These are phyloP conservation scores for Mycena alexandri DNA, from an alignment of 768 basidiomycete genomes.

Conservation along the genomic window DNA sequence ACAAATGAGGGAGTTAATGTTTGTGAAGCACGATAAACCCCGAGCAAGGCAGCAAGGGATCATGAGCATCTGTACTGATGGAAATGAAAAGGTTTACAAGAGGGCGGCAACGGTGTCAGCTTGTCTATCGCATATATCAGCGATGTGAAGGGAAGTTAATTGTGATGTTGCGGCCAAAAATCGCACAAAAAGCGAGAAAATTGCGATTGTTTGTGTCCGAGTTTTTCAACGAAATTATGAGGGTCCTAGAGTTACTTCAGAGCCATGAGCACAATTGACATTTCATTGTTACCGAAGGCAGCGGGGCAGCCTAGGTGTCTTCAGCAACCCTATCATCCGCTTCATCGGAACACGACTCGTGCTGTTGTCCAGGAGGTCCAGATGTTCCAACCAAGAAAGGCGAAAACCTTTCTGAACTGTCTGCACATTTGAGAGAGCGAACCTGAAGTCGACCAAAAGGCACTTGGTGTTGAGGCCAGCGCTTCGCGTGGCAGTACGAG, in stretches of 20 bases:
- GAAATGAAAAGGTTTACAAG: not conserved
- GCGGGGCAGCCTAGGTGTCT: constrained; percentile 24
- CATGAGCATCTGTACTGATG: constrained; percentile 3
- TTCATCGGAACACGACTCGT: not conserved
- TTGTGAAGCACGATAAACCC: constrained; percentile 7
- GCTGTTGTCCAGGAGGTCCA: not conserved
- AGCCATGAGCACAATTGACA: not conserved
- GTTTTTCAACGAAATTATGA: constrained; percentile 12
- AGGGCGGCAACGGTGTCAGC: not conserved
- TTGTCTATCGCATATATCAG: constrained; percentile 12
- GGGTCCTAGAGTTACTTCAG: constrained; percentile 5
- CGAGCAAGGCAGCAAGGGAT: constrained; percentile 14
- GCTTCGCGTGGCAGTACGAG: too few species aligned
- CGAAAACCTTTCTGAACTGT: constrained; percentile 6
- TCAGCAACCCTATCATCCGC: constrained; percentile 25
- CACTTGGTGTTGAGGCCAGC: too few species aligned
- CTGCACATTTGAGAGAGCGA: constrained; percentile 28
- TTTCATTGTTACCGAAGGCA: constrained; percentile 11
- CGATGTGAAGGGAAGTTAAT: constrained; percentile 15
- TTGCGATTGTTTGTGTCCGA: constrained; percentile 8
- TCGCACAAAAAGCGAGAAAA: constrained; percentile 18
- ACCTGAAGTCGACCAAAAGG: constrained; percentile 12
- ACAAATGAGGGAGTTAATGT: constrained; percentile 11
- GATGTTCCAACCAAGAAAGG: constrained; percentile 11
- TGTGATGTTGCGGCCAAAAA: constrained; percentile 22